Percentiles rank a stretch among this genome's conserved stretches.
These are phyloP conservation scores for Aspergillus pseudoterreus DNA, from an alignment of 2,329 filamentous ascomycete species.

Conservation along the genomic window DNA sequence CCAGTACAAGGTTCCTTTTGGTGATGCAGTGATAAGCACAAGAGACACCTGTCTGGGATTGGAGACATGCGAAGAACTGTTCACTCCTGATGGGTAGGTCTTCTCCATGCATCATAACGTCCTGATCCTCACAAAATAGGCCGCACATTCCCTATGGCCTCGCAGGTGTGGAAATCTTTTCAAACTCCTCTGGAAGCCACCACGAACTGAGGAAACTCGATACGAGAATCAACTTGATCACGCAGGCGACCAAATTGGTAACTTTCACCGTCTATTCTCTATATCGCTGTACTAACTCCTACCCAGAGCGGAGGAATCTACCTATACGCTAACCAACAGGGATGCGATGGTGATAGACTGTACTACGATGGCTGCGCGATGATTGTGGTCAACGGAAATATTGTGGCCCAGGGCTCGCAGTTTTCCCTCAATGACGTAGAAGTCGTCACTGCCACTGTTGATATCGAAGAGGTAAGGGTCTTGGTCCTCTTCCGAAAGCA, in stretches of 20 bases:
- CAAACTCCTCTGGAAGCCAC: constrained; percentile 68
- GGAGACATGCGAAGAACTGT: constrained; percentile 68
- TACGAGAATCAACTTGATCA: constrained; percentile 61
- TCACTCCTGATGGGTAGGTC: constrained; percentile 49
- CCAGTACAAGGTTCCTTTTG: constrained; percentile 59
- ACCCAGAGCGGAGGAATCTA: constrained; percentile 44
- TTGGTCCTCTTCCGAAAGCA: background rate
- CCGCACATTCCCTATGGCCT: constrained; percentile 61
- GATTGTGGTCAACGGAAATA: constrained; percentile 60
- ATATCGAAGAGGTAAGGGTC: constrained; percentile 67
- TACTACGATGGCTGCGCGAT: constrained; percentile 63
- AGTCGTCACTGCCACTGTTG: constrained; percentile 62
- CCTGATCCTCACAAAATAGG: constrained; percentile 27
- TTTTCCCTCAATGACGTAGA: constrained; percentile 65
- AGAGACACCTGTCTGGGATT: constrained; percentile 61
- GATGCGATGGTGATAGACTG: constrained; percentile 58
- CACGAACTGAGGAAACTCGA: constrained; percentile 65
- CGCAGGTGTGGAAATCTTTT: constrained; percentile 65
- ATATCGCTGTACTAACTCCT: constrained; percentile 4
- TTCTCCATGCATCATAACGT: constrained; percentile 3
- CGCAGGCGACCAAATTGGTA: constrained; percentile 54
- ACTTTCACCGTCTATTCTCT: background rate
- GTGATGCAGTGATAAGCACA: constrained; percentile 63
- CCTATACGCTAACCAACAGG: constrained; percentile 61
- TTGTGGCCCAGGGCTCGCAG: constrained; percentile 63